phyloP scores from a whole-genome alignment of 257 asterid species.

The Primulina eburnea region DNA sequence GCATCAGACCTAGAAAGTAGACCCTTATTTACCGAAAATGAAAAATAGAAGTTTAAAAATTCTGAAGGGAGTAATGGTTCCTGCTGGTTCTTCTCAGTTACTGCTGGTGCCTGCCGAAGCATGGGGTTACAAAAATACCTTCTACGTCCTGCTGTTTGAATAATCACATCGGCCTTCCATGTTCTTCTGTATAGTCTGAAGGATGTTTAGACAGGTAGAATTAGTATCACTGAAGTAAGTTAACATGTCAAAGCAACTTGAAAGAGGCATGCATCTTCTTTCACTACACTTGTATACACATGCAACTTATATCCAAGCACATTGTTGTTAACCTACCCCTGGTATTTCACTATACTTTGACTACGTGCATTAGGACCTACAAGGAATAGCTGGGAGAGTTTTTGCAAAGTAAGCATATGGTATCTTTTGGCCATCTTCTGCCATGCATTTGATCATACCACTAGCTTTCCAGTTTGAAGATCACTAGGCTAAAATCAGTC shows the following conservation, averaged over 20 bases:
- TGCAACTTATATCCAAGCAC: background rate
- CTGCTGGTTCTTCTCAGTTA: background rate
- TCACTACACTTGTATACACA: background rate
- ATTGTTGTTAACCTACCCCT: background rate
- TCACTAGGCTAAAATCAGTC: background rate
- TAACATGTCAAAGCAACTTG: background rate
- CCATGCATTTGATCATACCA: background rate
- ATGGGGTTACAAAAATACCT: background rate
- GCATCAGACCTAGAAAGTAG: background rate
- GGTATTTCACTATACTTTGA: background rate
- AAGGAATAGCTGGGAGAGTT: background rate
- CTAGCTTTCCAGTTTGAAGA: conserved; percentile 33
- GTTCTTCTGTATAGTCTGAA: background rate
- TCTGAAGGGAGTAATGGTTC: background rate
- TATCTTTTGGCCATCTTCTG: background rate
- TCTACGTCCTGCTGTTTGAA: background rate
- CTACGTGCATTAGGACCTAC: background rate
- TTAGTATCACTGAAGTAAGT: background rate
- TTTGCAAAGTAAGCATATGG: background rate
- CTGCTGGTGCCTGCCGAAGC: background rate
- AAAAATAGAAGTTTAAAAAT: too few relatives aligned
- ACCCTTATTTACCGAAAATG: too few relatives aligned
- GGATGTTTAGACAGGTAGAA: background rate
- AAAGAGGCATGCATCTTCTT: background rate
- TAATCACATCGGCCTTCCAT: background rate